phyloP scores from a whole-genome alignment of 257 asterid genomes.

The Capsicum chinense region DNA sequence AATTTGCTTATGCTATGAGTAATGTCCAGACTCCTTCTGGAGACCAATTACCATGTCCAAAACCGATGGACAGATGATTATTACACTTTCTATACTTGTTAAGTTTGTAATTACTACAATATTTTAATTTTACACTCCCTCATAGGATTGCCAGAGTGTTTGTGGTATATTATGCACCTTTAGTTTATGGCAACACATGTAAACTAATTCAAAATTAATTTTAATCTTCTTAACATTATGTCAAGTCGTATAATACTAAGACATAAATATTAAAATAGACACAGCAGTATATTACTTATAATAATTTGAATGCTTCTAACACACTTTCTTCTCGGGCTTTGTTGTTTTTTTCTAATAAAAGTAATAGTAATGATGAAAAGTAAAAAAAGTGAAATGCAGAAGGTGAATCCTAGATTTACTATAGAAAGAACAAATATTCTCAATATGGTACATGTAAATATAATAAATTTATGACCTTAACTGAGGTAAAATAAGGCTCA shows the following conservation, averaged over 20 bases:
- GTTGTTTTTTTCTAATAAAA: background rate
- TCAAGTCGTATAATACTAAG: background rate
- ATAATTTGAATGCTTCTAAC: too few relatives aligned
- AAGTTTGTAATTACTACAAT: too few relatives aligned
- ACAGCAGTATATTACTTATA: too few relatives aligned
- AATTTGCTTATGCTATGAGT: background rate
- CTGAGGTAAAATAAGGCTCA: background rate
- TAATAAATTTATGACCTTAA: background rate
- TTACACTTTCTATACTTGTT: too few relatives aligned
- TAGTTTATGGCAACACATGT: background rate
- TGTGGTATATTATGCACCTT: conserved; percentile 3
- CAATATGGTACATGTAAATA: background rate
- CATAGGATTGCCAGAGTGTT: background rate
- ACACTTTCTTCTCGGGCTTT: background rate
- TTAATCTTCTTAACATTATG: background rate
- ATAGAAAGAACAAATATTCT: background rate
- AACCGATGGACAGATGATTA: too few relatives aligned
- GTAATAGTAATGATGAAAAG: background rate
- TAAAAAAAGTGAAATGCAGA: too few relatives aligned
- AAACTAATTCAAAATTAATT: background rate
- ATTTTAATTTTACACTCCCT: too few relatives aligned
- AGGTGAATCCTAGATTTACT: too few relatives aligned
- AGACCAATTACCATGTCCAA: background rate
- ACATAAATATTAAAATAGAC: background rate
- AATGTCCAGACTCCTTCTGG: background rate